Base-by-base conservation (phyloP, 106 monocot species). In the Phalaenopsis equestris region DNA sequence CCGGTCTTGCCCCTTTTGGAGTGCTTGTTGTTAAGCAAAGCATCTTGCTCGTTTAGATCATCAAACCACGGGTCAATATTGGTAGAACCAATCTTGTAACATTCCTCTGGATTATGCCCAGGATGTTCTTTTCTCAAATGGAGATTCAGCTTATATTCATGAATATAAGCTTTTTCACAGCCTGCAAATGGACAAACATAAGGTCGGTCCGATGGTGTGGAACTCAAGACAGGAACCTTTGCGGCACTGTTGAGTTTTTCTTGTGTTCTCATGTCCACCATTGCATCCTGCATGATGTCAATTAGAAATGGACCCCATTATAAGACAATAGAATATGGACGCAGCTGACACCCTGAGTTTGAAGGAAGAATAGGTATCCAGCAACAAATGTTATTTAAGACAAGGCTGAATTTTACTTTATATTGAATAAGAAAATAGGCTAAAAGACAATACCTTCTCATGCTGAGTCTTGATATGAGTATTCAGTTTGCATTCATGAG, bases 401-500 rank as follows among this genome's bases (percentile, higher is more conserved):
- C 6, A 52, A 52, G 52, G 10, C 52, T 52, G 3, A 6, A 74
- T 42, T 42, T 74, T 1, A 42, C 11, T 4, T 38, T 8, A 43
- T 74, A 5, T 76, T 21, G 2, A 49, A 49, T 48, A 76, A 12
- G 76, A 17, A 12, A 49, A 49, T 48, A 76, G 11, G 76, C 12
- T 45, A 43, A 11, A 7, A 52, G 67, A 21, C 3, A 21, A 67
- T 81, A 95, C 98, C 91, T 99, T 99, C 77, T 93, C 94, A 88
- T 94, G 98, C 23, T 87, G 86, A 10, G 85, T 30, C 78, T 91
- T 99, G 77, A 95, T 90, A 81, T 99, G 98, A 49, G 83, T 87
- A 68, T 87, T 89, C 30, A 95, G 64, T 77, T 99, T 99, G 82
- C 86, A 90, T 56, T 95, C 95, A 45, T 93, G 91, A 73, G 93